Evolutionary conservation across 192 early-diverging fungal genomes (phyloP).

Genomic region (Polychytrium aggregatum): DNA sequence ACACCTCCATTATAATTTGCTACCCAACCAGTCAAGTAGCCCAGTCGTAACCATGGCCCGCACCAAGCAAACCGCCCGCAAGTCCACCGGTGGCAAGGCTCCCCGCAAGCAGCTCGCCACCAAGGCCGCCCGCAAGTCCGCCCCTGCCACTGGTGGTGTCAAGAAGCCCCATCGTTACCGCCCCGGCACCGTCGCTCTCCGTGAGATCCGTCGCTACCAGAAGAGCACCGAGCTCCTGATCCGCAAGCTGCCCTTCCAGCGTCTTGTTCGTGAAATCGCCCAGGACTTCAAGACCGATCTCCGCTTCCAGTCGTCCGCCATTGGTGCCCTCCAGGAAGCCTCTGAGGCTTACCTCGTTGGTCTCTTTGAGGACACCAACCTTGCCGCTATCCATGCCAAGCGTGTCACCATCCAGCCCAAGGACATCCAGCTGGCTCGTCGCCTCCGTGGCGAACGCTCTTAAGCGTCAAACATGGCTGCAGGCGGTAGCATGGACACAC

Average conservation of each 20-base stretch:
- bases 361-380: too few species aligned
- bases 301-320: slow-evolving; percentile 98
- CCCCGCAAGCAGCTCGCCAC: slow-evolving; percentile 93
- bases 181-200: slow-evolving; percentile 71
- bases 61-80: slow-evolving; percentile 94
- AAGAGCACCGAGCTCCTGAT: too few species aligned
- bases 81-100: slow-evolving; percentile 98
- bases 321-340: slow-evolving; percentile 99
- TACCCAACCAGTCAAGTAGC: neutral
- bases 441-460: slow-evolving; percentile 57
- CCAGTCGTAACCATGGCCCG: slow-evolving; percentile 37
- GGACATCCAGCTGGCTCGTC: slow-evolving; percentile 95
- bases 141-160: slow-evolving; percentile 89
- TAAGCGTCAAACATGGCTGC: too few species aligned
- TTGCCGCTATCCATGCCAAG: slow-evolving; percentile 99
- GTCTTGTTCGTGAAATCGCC: too few species aligned
- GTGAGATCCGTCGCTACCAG: slow-evolving; percentile 82
- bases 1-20: neutral
- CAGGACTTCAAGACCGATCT: too few species aligned
- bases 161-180: slow-evolving; percentile 92
- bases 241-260: too few species aligned
- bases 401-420: slow-evolving; percentile 99
- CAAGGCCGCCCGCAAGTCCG: slow-evolving; percentile 92
- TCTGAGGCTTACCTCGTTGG: slow-evolving; percentile 55
- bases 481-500: too few species aligned